Evolutionary conservation across 768 basidiomycete genomes (phyloP), one percentile per base, ranked within the genome.

Genomic region (Rhodotorula toruloides): DNA sequence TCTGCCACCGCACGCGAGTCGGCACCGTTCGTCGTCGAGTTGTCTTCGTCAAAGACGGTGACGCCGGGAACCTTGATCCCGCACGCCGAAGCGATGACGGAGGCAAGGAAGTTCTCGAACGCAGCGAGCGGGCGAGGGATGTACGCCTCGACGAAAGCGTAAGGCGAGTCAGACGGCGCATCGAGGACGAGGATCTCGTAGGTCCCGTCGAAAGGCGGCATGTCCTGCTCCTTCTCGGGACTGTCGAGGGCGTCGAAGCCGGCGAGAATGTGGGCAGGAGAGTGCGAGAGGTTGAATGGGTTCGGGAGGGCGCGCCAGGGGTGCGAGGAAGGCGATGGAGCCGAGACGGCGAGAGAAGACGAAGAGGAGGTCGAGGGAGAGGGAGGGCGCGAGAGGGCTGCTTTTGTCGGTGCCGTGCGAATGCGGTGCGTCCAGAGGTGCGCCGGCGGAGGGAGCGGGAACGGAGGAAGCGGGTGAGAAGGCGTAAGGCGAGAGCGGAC

Each of bases 351-450:
- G 29, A 37, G 29, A 22, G 61, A 50, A 19, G 29, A 49, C 21
- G 61, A 48, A 27, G 60, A 60, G 39, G 54, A 44, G 27, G 58
- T 29, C 34, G 61, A 61, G 14, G 61, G 37, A 12, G 58, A 47
- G 13, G 49, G 58, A 19, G 68, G 37, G 27, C 40, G 37, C 19
- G 55, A 42, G 22, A 68, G 48, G 10, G 40, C 47, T 11, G 58
- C 53, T 40, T 68, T 68, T 39, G 58, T 39, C 31, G 63, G 60
- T 3, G 66, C 63, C 49, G 64, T 61, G 27, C 70, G 70, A 40
- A 65, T 61, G 32, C 70, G 70, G 10, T 67, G 57, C 59, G 66
- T 65, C 70, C 70, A 72, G 31, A 72, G 63, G 37, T 68, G 59
- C 8, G 60, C 43, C 9, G 63, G n/a, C 4, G 66, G 66, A 9